Conservation (phyloP, 495 filamentous ascomycete genomes). For the Cryomyces minteri region DNA sequence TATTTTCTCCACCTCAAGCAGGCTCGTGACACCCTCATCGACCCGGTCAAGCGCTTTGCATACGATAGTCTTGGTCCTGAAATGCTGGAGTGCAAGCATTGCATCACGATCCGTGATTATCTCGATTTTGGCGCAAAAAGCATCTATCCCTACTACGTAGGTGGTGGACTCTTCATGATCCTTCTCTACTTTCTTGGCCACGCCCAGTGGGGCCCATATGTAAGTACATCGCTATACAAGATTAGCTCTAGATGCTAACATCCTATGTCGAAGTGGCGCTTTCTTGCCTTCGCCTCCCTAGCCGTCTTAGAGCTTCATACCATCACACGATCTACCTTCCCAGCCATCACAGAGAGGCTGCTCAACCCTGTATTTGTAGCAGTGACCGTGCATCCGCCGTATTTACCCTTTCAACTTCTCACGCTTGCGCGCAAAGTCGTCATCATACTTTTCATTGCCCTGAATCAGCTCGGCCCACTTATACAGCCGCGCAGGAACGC, state of each 20-base stretch:
- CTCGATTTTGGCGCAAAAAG: constrained; percentile 42
- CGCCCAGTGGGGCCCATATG: constrained; percentile 62
- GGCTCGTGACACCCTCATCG: constrained; percentile 65
- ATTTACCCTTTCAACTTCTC: constrained; percentile 80
- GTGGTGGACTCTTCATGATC: constrained; percentile 41
- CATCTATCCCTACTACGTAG: constrained; percentile 44
- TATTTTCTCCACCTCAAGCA: constrained; percentile 69
- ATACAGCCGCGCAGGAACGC: constrained; percentile 19
- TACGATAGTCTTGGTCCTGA: constrained; percentile 85
- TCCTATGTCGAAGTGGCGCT: constrained; percentile 48
- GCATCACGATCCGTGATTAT: constrained; percentile 55
- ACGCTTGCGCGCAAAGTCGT: constrained; percentile 55
- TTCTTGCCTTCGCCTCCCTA: constrained; percentile 50
- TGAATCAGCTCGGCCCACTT: constrained; percentile 63
- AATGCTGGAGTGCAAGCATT: constrained; percentile 45
- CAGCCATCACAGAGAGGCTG: constrained; percentile 33
- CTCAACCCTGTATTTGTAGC: constrained; percentile 42
- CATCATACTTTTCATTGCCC: constrained; percentile 74
- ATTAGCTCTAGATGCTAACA: not conserved
- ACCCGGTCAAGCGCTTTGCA: constrained; percentile 68
- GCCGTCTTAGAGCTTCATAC: constrained; percentile 55
- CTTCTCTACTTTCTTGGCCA: constrained; percentile 60
- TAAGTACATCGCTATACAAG: constrained; percentile 4
- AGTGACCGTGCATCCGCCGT: constrained; percentile 33
- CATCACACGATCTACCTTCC: constrained; percentile 46